These are phyloP conservation scores for Populus hybrid DNA, from an alignment of 441 rosid species.

Conservation along the genomic window DNA sequence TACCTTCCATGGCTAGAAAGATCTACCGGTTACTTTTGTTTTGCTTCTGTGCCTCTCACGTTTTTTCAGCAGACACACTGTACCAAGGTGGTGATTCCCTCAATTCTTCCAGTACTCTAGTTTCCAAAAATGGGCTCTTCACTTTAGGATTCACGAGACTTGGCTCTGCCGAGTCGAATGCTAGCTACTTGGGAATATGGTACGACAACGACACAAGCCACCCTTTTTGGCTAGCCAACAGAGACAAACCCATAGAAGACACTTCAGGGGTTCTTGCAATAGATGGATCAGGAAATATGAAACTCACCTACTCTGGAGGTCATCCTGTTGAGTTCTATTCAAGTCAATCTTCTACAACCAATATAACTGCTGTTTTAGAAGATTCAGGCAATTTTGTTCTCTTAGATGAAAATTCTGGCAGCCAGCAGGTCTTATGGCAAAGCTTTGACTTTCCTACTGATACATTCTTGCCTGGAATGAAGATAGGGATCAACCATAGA, in stretches of 20 bases:
- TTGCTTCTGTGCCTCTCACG: no score
- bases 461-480: conserved; percentile 37
- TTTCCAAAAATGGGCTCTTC: no score
- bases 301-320: background rate
- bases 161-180: background rate
- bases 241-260: conserved; percentile 13
- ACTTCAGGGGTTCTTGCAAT: conserved; percentile 15
- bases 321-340: conserved; percentile 1
- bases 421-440: conserved; percentile 27
- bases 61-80: no score
- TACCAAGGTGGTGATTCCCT: no score
- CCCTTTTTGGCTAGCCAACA: no score
- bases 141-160: no score
- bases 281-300: conserved; percentile 26
- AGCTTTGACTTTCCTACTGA: conserved; percentile 40
- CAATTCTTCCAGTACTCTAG: no score
- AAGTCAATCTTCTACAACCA: background rate
- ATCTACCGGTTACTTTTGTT: no score
- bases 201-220: no score
- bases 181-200: no score
- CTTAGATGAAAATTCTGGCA: background rate
- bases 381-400: conserved; percentile 18
- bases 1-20: no score
- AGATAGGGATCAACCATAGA: conserved; percentile 23
- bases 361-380: conserved; percentile 5